phyloP scores from a whole-genome alignment of 345 rosid genomes.

The Microcos paniculata region DNA sequence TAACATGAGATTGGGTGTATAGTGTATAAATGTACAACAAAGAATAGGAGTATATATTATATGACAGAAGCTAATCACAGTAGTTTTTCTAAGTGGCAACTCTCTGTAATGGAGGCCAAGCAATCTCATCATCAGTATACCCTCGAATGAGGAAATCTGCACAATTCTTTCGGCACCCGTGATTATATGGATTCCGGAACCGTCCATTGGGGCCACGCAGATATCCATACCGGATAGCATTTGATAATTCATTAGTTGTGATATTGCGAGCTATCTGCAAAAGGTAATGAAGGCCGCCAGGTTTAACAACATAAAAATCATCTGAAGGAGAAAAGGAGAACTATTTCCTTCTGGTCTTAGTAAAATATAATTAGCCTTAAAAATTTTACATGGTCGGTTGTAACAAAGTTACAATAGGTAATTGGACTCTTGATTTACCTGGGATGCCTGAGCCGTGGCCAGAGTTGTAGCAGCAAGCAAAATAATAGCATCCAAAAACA shows the following conservation, averaged over 20 bases:
- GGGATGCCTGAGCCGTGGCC: slow-evolving; percentile 62
- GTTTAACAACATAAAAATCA: background rate
- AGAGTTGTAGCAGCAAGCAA: slow-evolving; percentile 60
- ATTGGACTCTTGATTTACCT: slow-evolving; percentile 42
- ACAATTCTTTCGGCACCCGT: slow-evolving; percentile 86
- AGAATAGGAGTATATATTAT: background rate
- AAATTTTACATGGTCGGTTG: background rate
- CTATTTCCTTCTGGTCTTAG: background rate
- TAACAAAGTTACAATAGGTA: background rate
- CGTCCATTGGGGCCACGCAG: slow-evolving; percentile 78
- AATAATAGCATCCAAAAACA: slow-evolving; percentile 52
- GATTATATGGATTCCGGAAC: slow-evolving; percentile 89
- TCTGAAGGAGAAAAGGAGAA: background rate
- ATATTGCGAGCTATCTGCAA: slow-evolving; percentile 85
- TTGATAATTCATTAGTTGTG: slow-evolving; percentile 86
- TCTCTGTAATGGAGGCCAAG: slow-evolving; percentile 63
- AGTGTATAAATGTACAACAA: background rate
- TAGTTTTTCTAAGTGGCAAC: slow-evolving; percentile 37
- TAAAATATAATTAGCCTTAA: background rate
- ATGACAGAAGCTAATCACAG: background rate
- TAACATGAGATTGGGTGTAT: too few relatives aligned
- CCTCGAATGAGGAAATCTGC: slow-evolving; percentile 72
- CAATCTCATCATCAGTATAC: slow-evolving; percentile 74
- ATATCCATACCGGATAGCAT: slow-evolving; percentile 65
- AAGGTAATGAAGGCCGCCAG: background rate